Base-by-base conservation (phyloP, 495 filamentous ascomycete genomes). In the Apodospora peruviana region DNA sequence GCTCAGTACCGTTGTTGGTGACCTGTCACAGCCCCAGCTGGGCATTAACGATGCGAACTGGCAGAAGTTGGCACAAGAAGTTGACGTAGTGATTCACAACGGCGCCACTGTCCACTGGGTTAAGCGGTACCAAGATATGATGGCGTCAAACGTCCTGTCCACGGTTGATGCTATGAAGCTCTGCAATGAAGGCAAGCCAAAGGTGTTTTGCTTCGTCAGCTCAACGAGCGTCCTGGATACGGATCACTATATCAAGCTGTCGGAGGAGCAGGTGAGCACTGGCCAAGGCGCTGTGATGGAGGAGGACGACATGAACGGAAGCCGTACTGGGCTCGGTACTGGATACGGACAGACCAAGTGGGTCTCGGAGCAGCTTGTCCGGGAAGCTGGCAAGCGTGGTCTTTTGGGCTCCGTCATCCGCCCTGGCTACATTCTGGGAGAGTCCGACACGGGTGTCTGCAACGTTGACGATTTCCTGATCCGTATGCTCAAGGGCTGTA, bases 381-480 rank as follows among this genome's bases (percentile, higher is more conserved):
- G 85, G 16, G 88, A 86, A 60, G 91, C 91, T 23, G 89, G 90
- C 17, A 72, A 67, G 42, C 70, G 89, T 48, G 93, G 93, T 23
- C 74, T 98, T 10, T 70, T 67, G 12, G 90, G 88, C 20, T 79
- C 79, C 1, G 79, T 96, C 35, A 69, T 98, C 35, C 80, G 93
- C 2, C 87, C 93, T 11, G 91, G 91, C 27, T 98, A 96, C 61
- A 76, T 96, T 2, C 74, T 85, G 5, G 93, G 91, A 20, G 85
- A 91, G 55, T 79, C 82, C 4, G 64, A 69, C 39, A 83, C 80
- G 12, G 90, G 90, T 16, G 80, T 84, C 18, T 84, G 81, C 52
- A 90, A 85, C 66, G 89, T 86, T 8, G 91, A 97, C 60, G 91
- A 97, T 68, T 97, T 97, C 75, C 72, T 97, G 19, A 79, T 95